Evolutionary conservation across 495 filamentous ascomycete species (phyloP), one percentile per base, ranked within the genome.

Genomic region (Aspergillus mulundensis): DNA sequence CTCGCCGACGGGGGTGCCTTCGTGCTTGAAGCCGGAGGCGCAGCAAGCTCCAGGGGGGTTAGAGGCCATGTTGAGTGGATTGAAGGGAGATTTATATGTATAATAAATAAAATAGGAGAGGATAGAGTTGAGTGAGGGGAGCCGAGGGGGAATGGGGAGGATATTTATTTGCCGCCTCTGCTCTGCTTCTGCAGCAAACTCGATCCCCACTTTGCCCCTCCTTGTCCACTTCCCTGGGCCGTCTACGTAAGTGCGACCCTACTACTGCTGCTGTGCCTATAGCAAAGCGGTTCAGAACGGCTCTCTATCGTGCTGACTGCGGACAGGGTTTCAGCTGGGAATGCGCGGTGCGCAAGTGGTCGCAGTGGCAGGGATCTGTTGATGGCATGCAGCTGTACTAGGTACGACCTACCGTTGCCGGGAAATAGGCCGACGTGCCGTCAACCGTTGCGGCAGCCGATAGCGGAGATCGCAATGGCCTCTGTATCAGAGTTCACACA

Each of bases 1-100:
- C 56, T 76, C 73, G 59, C 70, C 75, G 47, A 66, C 54, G 34
- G 75, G 69, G 50, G 58, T 69, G 45, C 75, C 75, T 63, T 77
- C 70, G 51, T 78, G 75, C 65, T 69, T 76, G 70, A 78, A 74
- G 64, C 81, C 82, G 61, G 77, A 62, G 58, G 76, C 76, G 60
- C 82, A 85, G 73, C 82, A 85, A 50, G 72, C 64, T 57, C 67
- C 75, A 32, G 82, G 82, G 24, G 79, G 74, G 63, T 83, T 73
- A 20, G 82, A 84, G 19, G 82, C 78, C 82, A 85, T 85, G 41
- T 53, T 36, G 32, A n/a, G 16, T 55, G 24, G 14, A 16, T 16
- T 53, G 24, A 34, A 34, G n/a, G 25, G 42, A 39, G 21, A 18
- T 36, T 36, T 7, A 36, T 36, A 14, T 43, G 45, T 24, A 20